These are phyloP conservation scores for Leonotis leonurus DNA, from an alignment of 257 asterid species.

Conservation along the genomic window DNA sequence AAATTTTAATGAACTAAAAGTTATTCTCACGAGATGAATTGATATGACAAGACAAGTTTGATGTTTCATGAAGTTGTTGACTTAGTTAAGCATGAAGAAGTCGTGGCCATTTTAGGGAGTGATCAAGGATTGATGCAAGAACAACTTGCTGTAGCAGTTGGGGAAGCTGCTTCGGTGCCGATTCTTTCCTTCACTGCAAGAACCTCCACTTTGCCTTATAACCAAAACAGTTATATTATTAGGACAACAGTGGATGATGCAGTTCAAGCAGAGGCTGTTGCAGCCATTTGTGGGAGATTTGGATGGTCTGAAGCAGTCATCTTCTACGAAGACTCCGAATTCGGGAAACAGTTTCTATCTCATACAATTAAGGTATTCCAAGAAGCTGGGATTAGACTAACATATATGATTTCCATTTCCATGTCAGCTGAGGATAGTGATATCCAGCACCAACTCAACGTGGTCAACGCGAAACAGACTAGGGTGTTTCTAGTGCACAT, in stretches of 20 bases:
- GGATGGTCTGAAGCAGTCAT: conserved; percentile 35
- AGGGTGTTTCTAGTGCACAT: conserved; percentile 42
- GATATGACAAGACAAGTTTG: too few species aligned
- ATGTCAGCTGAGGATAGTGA: conserved; percentile 8
- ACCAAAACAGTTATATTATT: neutral
- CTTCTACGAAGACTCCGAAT: conserved; percentile 29
- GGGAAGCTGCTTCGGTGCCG: conserved; percentile 22
- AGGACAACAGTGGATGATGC: conserved; percentile 20
- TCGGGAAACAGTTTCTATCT: conserved; percentile 25
- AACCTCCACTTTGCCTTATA: neutral
- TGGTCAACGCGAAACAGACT: conserved; percentile 9
- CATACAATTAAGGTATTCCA: conserved; percentile 23
- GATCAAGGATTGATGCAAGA: conserved; percentile 15
- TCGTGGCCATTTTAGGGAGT: conserved; percentile 36
- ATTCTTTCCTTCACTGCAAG: conserved; percentile 19
- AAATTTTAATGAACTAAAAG: too few species aligned
- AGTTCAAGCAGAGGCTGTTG: conserved; percentile 31
- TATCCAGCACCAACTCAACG: conserved; percentile 16
- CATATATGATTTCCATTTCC: conserved; percentile 16
- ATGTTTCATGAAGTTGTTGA: conserved; percentile 20
- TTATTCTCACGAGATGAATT: too few species aligned
- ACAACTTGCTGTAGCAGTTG: conserved; percentile 16
- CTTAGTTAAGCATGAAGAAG: conserved; percentile 27
- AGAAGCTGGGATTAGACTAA: conserved; percentile 10
- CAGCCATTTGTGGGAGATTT: conserved; percentile 28